Evolutionary conservation across 495 filamentous ascomycete genomes (phyloP).

Genomic region (Penicillium bovifimosum): DNA sequence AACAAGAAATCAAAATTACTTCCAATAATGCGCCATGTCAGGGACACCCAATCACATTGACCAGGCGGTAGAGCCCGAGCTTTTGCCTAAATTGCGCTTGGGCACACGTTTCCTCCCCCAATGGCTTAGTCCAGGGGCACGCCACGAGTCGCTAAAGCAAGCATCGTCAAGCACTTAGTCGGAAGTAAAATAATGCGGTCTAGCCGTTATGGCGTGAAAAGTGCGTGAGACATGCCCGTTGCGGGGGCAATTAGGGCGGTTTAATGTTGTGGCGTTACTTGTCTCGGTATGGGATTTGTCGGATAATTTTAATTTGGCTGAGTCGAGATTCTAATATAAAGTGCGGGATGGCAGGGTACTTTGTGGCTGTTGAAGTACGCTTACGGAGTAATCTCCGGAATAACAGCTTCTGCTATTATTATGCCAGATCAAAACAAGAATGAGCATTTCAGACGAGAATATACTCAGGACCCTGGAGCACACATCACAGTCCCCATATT

Average conservation of each 20-base stretch:
- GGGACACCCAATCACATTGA: constrained; percentile 9
- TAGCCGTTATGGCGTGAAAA: constrained; percentile 8
- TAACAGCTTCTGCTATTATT: neutral
- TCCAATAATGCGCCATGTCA: constrained; percentile 8
- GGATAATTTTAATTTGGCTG: neutral
- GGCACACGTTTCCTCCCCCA: neutral
- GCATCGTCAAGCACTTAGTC: constrained; percentile 18
- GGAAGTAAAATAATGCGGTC: constrained; percentile 6
- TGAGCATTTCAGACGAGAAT: neutral
- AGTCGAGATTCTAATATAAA: no score
- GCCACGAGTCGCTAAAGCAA: constrained; percentile 3
- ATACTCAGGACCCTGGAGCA: constrained; percentile 2
- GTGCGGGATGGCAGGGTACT: no score
- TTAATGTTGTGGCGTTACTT: neutral
- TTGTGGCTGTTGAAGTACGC: no score
- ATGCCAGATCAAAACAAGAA: neutral
- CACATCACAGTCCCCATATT: constrained; percentile 4
- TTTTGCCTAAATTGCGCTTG: neutral
- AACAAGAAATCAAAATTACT: constrained; percentile 3
- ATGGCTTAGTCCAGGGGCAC: constrained; percentile 10
- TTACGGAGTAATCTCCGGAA: neutral
- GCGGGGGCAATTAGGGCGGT: constrained; percentile 5
- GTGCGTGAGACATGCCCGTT: constrained; percentile 6
- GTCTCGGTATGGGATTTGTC: constrained; percentile 1
- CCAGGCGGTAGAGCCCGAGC: constrained; percentile 1